phyloP scores from a whole-genome alignment of 2,329 filamentous ascomycete species.

The Trichoderma pleuroti region DNA sequence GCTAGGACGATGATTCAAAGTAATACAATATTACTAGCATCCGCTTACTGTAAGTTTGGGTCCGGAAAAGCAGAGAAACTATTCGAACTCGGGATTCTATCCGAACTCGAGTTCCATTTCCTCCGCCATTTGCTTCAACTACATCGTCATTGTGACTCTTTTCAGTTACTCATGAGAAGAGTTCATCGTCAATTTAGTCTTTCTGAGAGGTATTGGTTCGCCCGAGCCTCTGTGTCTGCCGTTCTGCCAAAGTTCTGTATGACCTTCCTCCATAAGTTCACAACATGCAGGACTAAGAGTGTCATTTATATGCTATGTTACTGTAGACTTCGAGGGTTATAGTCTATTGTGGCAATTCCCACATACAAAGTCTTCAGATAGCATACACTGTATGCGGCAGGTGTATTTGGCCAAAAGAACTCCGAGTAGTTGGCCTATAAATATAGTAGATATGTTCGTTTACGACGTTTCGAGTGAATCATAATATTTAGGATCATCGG shows the following conservation, averaged over 20 bases:
- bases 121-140: not conserved
- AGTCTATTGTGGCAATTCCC: no score
- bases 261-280: accelerated
- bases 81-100: not conserved
- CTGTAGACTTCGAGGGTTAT: not conserved
- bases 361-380: no score
- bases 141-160: not conserved
- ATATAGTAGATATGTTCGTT: no score
- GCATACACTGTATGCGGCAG: no score
- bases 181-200: not conserved
- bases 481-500: no score
- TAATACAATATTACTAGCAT: not conserved
- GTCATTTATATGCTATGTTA: not conserved
- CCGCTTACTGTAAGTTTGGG: not conserved
- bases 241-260: not conserved
- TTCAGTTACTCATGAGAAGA: not conserved
- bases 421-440: no score
- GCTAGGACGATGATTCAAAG: not conserved
- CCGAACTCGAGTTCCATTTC: not conserved
- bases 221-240: not conserved
- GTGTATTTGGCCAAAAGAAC: no score
- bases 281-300: not conserved
- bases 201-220: not conserved
- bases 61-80: not conserved
- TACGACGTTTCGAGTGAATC: no score